Percentiles rank a stretch among this genome's conserved stretches.
phyloP scores from a whole-genome alignment of 2,329 filamentous ascomycete genomes.

The Ophiobolus disseminans region DNA sequence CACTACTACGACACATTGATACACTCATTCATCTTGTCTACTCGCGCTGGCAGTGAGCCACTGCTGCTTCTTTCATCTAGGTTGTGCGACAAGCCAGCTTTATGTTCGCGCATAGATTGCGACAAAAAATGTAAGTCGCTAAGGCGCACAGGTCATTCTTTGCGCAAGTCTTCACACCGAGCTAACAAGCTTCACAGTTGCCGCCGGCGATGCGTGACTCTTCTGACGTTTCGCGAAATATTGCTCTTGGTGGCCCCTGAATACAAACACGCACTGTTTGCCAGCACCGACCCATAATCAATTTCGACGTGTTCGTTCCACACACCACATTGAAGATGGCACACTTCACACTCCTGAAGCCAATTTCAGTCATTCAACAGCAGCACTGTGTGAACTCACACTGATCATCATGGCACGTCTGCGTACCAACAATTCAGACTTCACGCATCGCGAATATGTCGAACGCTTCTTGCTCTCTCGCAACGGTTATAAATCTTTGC shows the following conservation, averaged over 20 bases:
- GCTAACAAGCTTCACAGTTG: too few relatives aligned
- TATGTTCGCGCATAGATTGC: too few relatives aligned
- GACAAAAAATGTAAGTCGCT: too few relatives aligned
- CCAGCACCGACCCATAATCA: not conserved
- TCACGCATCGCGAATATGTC: conserved; percentile 16
- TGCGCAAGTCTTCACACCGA: too few relatives aligned
- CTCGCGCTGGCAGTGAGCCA: too few relatives aligned
- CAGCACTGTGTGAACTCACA: conserved; percentile 2
- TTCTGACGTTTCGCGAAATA: not conserved
- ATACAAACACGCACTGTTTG: not conserved
- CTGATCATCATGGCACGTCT: conserved; percentile 12
- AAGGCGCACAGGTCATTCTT: too few relatives aligned
- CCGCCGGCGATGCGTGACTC: too few relatives aligned
- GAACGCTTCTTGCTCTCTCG: not conserved
- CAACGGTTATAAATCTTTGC: conserved; percentile 5
- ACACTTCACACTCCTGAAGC: not conserved
- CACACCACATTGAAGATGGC: conserved; percentile 4
- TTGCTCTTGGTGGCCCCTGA: too few relatives aligned
- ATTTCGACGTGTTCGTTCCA: conserved; percentile 14
- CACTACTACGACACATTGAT: too few relatives aligned
- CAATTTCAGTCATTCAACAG: not conserved
- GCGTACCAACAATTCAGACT: conserved; percentile 11
- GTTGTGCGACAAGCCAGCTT: too few relatives aligned
- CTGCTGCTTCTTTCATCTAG: too few relatives aligned
- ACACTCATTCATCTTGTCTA: too few relatives aligned